Percentiles rank a stretch among this genome's conserved stretches.
Conservation (phyloP, 495 filamentous ascomycete species). For the Podospora tetraspora region DNA sequence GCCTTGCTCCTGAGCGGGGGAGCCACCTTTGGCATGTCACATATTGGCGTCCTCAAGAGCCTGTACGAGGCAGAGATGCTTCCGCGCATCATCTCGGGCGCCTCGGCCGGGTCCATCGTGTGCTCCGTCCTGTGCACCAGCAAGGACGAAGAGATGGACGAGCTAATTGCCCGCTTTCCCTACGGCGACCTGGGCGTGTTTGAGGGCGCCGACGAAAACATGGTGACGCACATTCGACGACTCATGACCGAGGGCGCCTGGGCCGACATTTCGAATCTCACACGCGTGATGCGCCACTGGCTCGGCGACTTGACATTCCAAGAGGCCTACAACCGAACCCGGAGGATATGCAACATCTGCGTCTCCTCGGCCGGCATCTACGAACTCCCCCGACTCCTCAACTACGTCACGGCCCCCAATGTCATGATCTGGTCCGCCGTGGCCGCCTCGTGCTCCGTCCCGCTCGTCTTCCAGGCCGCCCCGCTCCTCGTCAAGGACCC, state of each 20-base stretch:
- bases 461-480: conserved; percentile 73
- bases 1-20: conserved; percentile 85
- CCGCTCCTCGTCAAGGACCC: conserved; percentile 81
- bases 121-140: conserved; percentile 78
- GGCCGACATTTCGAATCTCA: conserved; percentile 76
- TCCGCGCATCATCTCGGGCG: conserved; percentile 88
- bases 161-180: conserved; percentile 64
- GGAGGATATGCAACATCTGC: conserved; percentile 85
- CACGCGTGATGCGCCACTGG: conserved; percentile 69
- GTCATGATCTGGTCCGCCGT: conserved; percentile 97
- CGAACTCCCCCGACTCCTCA: conserved; percentile 79
- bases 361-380: conserved; percentile 84
- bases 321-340: conserved; percentile 89
- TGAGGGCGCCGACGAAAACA: conserved; percentile 60
- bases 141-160: conserved; percentile 78
- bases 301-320: conserved; percentile 90
- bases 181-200: conserved; percentile 84
- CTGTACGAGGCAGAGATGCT: conserved; percentile 70
- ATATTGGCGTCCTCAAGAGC: conserved; percentile 88
- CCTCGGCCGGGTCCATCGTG: conserved; percentile 92
- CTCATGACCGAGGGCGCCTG: conserved; percentile 77
- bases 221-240: conserved; percentile 64
- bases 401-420: conserved; percentile 89
- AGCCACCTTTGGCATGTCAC: conserved; percentile 92
- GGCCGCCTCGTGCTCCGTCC: conserved; percentile 89